A percentile compares a stretch with the other conserved stretches of the same genome.
These are phyloP conservation scores for Neckera pumila DNA, from an alignment of 225 moss, liverwort and hornwort genomes.

Conservation along the genomic window DNA sequence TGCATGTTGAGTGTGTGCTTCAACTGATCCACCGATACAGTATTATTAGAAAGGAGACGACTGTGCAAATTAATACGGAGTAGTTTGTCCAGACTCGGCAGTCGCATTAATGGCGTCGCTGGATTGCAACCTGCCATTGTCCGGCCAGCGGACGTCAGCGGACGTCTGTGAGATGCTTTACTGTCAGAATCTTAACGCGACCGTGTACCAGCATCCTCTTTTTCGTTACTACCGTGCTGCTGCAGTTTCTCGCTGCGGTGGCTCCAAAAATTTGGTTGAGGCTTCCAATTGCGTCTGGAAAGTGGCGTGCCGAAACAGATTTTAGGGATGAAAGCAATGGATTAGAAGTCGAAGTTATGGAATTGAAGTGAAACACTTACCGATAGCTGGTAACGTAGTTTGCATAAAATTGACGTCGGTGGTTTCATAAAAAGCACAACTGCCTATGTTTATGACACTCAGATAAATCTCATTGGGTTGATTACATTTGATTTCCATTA, in stretches of 20 bases:
- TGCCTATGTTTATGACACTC: neutral
- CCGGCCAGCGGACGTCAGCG: neutral
- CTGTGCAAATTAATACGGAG: neutral
- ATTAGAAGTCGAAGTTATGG: neutral
- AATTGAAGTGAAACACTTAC: neutral
- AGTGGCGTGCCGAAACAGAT: neutral
- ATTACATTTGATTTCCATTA: neutral
- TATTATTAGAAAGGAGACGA: neutral
- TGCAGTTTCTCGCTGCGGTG: neutral
- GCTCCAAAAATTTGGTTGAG: neutral
- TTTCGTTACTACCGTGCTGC: neutral
- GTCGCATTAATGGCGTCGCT: neutral
- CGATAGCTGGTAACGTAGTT: neutral
- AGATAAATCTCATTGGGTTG: neutral
- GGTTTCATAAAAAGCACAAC: neutral
- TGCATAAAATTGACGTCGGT: neutral
- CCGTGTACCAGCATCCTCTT: neutral
- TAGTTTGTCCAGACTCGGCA: neutral
- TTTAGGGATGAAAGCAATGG: neutral
- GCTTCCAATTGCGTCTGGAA: neutral
- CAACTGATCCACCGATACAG: neutral
- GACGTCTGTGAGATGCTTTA: neutral
- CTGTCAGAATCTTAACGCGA: neutral
- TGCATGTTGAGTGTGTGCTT: neutral
- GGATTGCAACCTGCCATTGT: neutral